Evolutionary conservation across 805 yeast genomes (phyloP).

Genomic region (Wickerhamomyces sydowiorum): DNA sequence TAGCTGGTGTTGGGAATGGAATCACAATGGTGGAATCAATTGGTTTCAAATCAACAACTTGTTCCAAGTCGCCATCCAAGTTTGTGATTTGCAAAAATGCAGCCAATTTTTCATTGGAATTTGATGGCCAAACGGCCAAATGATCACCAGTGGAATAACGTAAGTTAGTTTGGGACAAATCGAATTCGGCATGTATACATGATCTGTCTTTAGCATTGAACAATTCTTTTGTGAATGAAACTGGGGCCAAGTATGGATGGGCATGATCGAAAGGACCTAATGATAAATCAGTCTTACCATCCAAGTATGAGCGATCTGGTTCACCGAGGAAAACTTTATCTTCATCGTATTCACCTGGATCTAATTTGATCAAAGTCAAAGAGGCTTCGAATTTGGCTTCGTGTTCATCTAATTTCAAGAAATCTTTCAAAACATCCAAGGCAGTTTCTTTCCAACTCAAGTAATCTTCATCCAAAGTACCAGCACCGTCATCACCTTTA

Average conservation of each 20-base stretch:
- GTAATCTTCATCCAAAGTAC: constrained; percentile 92
- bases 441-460: constrained; percentile 85
- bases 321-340: constrained; percentile 72
- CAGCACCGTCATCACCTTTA: constrained; percentile 92
- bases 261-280: constrained; percentile 74
- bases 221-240: constrained; percentile 58
- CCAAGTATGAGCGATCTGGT: constrained; percentile 42
- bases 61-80: constrained; percentile 43
- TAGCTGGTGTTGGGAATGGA: constrained; percentile 76
- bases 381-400: constrained; percentile 78
- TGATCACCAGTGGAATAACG: constrained; percentile 95
- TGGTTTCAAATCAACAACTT: constrained; percentile 58
- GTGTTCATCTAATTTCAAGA: constrained; percentile 68
- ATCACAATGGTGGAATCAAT: constrained; percentile 62
- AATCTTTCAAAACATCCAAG: constrained; percentile 58
- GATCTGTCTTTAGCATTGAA: constrained; percentile 61
- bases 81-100: constrained; percentile 61
- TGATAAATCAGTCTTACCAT: constrained; percentile 26
- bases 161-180: constrained; percentile 65
- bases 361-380: constrained; percentile 35
- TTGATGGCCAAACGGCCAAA: constrained; percentile 91
- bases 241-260: constrained; percentile 78
- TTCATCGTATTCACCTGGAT: constrained; percentile 29
- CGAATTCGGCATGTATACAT: constrained; percentile 90
- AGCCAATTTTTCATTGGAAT: constrained; percentile 69